Percentiles rank a stretch among this genome's conserved stretches.
Evolutionary conservation across 1,139 yeast genomes (phyloP).

Genomic region (Saccharomyces pastorianus): DNA sequence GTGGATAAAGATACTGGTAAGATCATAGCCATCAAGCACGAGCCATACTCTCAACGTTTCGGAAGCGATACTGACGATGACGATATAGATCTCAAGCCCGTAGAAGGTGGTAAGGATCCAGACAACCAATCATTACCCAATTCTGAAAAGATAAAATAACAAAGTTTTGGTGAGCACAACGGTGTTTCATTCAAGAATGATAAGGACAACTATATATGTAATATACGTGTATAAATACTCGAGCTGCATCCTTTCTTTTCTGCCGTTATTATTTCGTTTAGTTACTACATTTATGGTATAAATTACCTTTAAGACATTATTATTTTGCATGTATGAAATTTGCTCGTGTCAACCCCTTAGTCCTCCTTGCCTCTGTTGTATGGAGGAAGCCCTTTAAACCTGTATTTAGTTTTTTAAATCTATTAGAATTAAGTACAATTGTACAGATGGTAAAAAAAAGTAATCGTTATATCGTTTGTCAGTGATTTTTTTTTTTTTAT

Average conservation of each 20-base stretch:
- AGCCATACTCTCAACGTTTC: background rate
- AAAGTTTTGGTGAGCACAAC: background rate
- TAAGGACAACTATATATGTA: background rate
- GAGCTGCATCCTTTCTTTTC: background rate
- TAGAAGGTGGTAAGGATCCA: background rate
- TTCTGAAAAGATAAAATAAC: background rate
- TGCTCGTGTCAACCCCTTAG: background rate
- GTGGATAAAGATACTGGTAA: conserved; percentile 21
- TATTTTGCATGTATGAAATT: background rate
- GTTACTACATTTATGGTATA: background rate
- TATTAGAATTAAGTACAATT: conserved; percentile 1
- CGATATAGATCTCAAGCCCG: background rate
- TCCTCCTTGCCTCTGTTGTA: background rate
- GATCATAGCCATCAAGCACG: conserved; percentile 17
- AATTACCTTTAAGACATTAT: background rate
- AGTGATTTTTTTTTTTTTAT: background rate
- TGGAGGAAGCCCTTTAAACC: background rate
- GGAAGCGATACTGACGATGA: background rate
- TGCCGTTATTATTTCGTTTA: background rate
- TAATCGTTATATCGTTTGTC: conserved; percentile 11
- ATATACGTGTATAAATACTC: background rate
- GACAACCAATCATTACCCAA: background rate
- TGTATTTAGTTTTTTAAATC: conserved; percentile 8
- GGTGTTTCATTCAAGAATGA: background rate
- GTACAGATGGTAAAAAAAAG: background rate